phyloP scores from a whole-genome alignment of 192 early-diverging fungal species.

The Chytriomyces sp. region DNA sequence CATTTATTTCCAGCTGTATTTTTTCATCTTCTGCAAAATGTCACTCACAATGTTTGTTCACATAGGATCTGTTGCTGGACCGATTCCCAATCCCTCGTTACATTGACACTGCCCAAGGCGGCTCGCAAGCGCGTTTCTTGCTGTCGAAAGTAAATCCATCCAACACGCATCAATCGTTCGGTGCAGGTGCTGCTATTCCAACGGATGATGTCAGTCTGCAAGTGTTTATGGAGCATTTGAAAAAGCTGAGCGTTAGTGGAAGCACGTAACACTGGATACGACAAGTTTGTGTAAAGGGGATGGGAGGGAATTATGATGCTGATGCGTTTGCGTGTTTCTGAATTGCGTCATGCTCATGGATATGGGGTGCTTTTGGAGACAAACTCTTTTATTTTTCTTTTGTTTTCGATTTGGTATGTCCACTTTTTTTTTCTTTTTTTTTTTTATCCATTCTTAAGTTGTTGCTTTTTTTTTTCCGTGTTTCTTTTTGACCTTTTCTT shows the following conservation, averaged over 20 bases:
- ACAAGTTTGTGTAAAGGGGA: background rate
- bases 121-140: slow-evolving; percentile 98
- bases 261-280: slow-evolving; percentile 30
- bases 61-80: slow-evolving; percentile 85
- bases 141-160: slow-evolving; percentile 98
- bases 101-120: slow-evolving; percentile 94
- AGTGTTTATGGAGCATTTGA: slow-evolving; percentile 96
- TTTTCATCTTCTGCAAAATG: slow-evolving; percentile 9
- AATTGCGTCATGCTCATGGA: too few species aligned
- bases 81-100: slow-evolving; percentile 98
- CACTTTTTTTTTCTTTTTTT: too few species aligned
- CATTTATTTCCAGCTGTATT: slow-evolving; percentile 12
- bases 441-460: too few species aligned
- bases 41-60: slow-evolving; percentile 15
- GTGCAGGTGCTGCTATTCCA: slow-evolving; percentile 85
- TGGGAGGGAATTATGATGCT: too few species aligned
- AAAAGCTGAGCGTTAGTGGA: slow-evolving; percentile 71
- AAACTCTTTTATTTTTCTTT: background rate
- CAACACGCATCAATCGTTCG: slow-evolving; percentile 79
- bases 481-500: too few species aligned
- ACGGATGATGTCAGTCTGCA: slow-evolving; percentile 98
- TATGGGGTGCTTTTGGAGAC: too few species aligned
- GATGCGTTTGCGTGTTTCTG: too few species aligned
- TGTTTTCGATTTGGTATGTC: background rate
- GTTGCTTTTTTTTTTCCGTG: too few species aligned